phyloP scores from a whole-genome alignment of 2,329 filamentous ascomycete genomes.

The Pyrenophora graminea region DNA sequence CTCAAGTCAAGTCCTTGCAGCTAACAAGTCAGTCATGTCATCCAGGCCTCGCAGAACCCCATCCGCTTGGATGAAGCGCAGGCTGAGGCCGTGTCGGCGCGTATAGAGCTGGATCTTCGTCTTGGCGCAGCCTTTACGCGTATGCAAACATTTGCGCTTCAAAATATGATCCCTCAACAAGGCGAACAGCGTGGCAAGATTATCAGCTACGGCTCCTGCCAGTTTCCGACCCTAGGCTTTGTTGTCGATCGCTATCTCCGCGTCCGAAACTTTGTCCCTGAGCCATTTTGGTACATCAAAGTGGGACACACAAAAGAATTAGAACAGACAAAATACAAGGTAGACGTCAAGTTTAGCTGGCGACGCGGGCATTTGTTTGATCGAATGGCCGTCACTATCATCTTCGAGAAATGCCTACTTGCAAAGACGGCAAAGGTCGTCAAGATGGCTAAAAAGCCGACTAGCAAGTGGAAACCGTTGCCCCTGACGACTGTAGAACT shows the following conservation, averaged over 20 bases:
- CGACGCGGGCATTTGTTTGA: constrained; percentile 83
- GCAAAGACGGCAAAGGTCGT: constrained; percentile 78
- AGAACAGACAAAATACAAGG: constrained; percentile 74
- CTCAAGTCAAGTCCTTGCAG: neutral
- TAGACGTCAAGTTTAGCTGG: constrained; percentile 85
- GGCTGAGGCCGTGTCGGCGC: constrained; percentile 81
- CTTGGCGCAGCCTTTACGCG: constrained; percentile 93
- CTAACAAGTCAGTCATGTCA: constrained; percentile 68
- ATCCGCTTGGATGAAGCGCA: constrained; percentile 81
- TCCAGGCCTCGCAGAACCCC: constrained; percentile 78
- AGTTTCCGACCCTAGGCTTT: constrained; percentile 95
- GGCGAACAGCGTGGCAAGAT: constrained; percentile 64
- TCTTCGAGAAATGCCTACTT: constrained; percentile 82
- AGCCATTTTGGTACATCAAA: constrained; percentile 91
- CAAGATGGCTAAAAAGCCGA: constrained; percentile 87
- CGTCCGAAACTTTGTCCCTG: constrained; percentile 90
- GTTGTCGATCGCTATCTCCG: constrained; percentile 95
- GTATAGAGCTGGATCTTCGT: constrained; percentile 88
- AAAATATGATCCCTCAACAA: constrained; percentile 66
- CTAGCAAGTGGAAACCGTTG: constrained; percentile 90
- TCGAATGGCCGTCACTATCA: constrained; percentile 74
- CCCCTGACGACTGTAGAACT: constrained; percentile 94
- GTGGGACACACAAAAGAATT: constrained; percentile 78
- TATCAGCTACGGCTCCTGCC: constrained; percentile 92
- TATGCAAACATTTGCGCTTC: constrained; percentile 79